Percentiles rank a stretch among this genome's conserved stretches.
phyloP scores from a whole-genome alignment of 1,284 basidiomycete species.

The Polyporus tsugae region DNA sequence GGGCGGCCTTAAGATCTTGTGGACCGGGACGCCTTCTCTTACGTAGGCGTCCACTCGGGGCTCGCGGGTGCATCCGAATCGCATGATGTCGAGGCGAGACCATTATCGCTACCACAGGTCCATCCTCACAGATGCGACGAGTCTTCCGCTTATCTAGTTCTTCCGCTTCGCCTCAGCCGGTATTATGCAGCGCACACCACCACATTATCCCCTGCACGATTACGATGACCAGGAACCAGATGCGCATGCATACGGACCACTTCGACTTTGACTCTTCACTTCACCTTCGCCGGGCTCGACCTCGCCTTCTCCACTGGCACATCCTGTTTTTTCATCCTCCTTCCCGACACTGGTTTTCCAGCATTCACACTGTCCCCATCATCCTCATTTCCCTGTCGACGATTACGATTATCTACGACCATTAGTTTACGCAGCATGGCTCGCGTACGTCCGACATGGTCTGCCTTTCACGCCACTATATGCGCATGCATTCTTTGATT shows the following conservation, averaged over 20 bases:
- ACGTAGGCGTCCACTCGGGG: not conserved
- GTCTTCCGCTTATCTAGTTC: not conserved
- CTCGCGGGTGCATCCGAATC: constrained; percentile 2
- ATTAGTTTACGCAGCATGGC: not conserved
- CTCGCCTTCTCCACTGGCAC: not conserved
- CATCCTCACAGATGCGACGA: not conserved
- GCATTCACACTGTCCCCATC: not conserved
- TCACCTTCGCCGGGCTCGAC: too few relatives aligned
- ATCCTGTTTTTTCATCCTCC: not conserved
- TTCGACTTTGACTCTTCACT: too few relatives aligned
- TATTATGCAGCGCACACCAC: not conserved
- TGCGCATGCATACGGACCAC: not conserved
- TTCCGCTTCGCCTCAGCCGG: not conserved
- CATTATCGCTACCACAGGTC: too few relatives aligned
- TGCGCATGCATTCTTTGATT: not conserved
- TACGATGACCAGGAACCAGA: not conserved
- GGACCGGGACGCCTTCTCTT: not conserved
- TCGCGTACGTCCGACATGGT: too few relatives aligned
- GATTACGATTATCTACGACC: too few relatives aligned
- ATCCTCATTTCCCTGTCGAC: not conserved
- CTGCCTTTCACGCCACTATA: not conserved
- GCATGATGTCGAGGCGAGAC: not conserved
- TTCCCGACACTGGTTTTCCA: not conserved
- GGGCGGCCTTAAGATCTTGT: too few relatives aligned
- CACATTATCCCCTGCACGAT: not conserved